Percentiles rank a stretch among this genome's conserved stretches.
phyloP scores from a whole-genome alignment of 768 basidiomycete genomes.

The Lanmaoa pseudosensibilis region DNA sequence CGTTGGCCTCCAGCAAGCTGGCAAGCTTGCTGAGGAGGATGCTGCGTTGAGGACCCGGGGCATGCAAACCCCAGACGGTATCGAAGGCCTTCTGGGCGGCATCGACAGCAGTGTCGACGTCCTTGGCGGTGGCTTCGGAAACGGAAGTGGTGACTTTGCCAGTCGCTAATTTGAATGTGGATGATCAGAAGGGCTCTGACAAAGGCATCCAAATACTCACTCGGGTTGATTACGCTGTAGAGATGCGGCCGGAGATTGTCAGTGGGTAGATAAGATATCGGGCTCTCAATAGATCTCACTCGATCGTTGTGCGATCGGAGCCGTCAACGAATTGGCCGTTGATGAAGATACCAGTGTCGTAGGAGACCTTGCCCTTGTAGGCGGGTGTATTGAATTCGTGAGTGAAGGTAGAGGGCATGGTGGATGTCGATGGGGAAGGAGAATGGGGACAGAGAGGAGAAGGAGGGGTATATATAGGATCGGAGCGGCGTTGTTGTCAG shows the following conservation, averaged over 20 bases:
- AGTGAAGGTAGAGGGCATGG: slow-evolving; percentile 44
- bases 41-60: slow-evolving; percentile 51
- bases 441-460: no score
- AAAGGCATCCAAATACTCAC: slow-evolving; percentile 26
- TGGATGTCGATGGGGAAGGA: slow-evolving; percentile 6
- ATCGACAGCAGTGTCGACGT: slow-evolving; percentile 75
- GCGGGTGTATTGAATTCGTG: slow-evolving; percentile 52
- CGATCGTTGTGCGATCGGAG: slow-evolving; percentile 57
- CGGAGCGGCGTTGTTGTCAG: neutral
- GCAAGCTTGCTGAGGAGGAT: slow-evolving; percentile 63
- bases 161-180: slow-evolving; percentile 44
- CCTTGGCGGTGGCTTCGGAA: slow-evolving; percentile 56
- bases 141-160: slow-evolving; percentile 62
- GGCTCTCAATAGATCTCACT: slow-evolving; percentile 46
- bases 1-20: slow-evolving; percentile 58
- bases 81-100: slow-evolving; percentile 63
- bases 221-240: slow-evolving; percentile 58
- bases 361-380: slow-evolving; percentile 57
- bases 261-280: neutral
- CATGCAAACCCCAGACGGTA: slow-evolving; percentile 67
- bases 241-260: neutral
- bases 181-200: neutral
- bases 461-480: slow-evolving; percentile 19
- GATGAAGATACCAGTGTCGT: slow-evolving; percentile 73
- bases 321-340: slow-evolving; percentile 65